Percentiles rank a stretch among this genome's conserved stretches.
Evolutionary conservation across 805 yeast species (phyloP).

Genomic region (Henningerozyma blattae): DNA sequence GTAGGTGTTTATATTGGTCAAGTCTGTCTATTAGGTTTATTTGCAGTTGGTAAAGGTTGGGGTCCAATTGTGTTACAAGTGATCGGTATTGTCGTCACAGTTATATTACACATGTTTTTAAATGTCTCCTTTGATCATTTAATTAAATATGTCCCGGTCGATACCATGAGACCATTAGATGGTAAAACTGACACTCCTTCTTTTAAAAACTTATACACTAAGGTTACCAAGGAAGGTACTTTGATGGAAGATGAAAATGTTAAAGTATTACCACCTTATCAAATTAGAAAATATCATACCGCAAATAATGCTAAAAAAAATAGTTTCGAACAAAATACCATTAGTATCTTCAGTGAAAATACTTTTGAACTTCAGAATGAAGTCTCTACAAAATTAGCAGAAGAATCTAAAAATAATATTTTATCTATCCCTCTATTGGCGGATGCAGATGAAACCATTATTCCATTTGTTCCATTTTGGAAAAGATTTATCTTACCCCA

Average conservation of each 20-base stretch:
- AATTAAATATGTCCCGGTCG: slow-evolving; percentile 48
- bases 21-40: slow-evolving; percentile 73
- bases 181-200: slow-evolving; percentile 58
- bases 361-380: slow-evolving; percentile 13
- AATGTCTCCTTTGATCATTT: slow-evolving; percentile 55
- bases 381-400: not conserved
- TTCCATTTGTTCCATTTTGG: slow-evolving; percentile 29
- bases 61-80: slow-evolving; percentile 78
- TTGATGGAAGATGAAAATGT: slow-evolving; percentile 10
- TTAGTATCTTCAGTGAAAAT: slow-evolving; percentile 10
- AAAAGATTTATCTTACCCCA: slow-evolving; percentile 45
- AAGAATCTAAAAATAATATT: slow-evolving; percentile 13
- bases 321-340: slow-evolving; percentile 4
- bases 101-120: slow-evolving; percentile 55
- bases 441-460: slow-evolving; percentile 35
- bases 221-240: slow-evolving; percentile 1
- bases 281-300: slow-evolving; percentile 18
- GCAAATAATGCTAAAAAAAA: not conserved
- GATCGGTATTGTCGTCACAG: slow-evolving; percentile 51
- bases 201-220: slow-evolving; percentile 20
- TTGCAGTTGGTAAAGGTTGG: slow-evolving; percentile 88
- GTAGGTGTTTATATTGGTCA: slow-evolving; percentile 84
- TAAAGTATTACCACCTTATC: slow-evolving; percentile 21
- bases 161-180: slow-evolving; percentile 66
- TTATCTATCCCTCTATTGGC: slow-evolving; percentile 50